Conservation (phyloP, 2,329 filamentous ascomycete genomes). For the Trichoderma sp. region DNA sequence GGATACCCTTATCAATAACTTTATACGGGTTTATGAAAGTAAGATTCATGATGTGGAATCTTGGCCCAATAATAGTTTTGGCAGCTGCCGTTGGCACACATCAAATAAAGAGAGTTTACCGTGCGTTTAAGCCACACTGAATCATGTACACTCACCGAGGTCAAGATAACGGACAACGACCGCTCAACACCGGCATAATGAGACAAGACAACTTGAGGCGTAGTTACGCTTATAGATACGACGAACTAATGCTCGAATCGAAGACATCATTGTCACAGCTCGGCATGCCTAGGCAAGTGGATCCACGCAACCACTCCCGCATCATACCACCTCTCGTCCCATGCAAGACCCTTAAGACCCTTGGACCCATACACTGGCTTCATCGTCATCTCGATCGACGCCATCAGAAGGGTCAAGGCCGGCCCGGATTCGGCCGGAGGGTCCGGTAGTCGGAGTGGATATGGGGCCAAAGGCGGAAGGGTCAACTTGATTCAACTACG, state of each 20-base stretch:
- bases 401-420: neutral
- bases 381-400: neutral
- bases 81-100: neutral
- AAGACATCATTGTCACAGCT: neutral
- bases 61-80: neutral
- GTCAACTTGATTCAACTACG: neutral
- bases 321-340: conserved; percentile 13
- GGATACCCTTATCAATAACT: neutral
- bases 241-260: neutral
- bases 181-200: neutral
- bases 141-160: neutral
- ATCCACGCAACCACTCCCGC: neutral
- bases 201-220: neutral
- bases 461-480: neutral
- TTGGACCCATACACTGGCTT: neutral
- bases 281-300: neutral
- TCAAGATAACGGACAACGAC: neutral
- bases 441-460: neutral
- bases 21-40: neutral
- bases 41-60: neutral
- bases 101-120: neutral
- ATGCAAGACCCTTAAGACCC: neutral
- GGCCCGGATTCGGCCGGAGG: conserved; percentile 8
- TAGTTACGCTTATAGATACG: neutral
- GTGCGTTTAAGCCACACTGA: neutral